Conservation (phyloP, 1,139 yeast genomes). For the Candida sanyaensis region DNA sequence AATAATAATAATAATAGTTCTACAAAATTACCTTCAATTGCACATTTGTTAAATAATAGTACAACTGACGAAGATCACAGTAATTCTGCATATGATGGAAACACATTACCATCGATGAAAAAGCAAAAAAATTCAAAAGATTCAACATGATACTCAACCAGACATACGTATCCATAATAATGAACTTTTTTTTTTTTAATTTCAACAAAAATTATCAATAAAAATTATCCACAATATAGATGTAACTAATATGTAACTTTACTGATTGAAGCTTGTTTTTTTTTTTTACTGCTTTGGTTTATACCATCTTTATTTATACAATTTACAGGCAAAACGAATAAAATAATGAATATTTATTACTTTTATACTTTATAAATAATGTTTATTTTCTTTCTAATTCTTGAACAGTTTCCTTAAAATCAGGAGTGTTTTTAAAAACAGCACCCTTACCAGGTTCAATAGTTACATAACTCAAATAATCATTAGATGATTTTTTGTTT, state of each 20-base stretch:
- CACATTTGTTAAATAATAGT: conserved; percentile 11
- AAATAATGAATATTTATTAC: neutral
- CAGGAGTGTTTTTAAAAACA: conserved; percentile 43
- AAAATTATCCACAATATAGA: too few relatives aligned
- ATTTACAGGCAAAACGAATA: neutral
- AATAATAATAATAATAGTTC: neutral
- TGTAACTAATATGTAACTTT: too few relatives aligned
- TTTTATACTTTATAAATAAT: neutral
- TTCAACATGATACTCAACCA: neutral
- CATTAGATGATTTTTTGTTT: conserved; percentile 17
- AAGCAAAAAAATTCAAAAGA: conserved; percentile 13
- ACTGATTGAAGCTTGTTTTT: too few relatives aligned
- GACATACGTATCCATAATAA: too few relatives aligned
- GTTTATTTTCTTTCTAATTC: conserved; percentile 20
- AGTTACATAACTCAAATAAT: conserved; percentile 48
- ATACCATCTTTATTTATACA: too few relatives aligned
- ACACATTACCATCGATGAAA: conserved; percentile 11
- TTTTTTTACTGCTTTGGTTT: too few relatives aligned
- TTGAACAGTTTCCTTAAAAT: conserved; percentile 40
- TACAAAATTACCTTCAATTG: conserved; percentile 14
- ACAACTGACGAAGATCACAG: too few relatives aligned
- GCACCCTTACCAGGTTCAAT: conserved; percentile 42
- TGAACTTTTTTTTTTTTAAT: too few relatives aligned
- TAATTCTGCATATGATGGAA: conserved; percentile 5
- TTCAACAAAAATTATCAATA: too few relatives aligned